Conservation (phyloP, 352 stramenopile species). For the Phytophthora nicotianae region DNA sequence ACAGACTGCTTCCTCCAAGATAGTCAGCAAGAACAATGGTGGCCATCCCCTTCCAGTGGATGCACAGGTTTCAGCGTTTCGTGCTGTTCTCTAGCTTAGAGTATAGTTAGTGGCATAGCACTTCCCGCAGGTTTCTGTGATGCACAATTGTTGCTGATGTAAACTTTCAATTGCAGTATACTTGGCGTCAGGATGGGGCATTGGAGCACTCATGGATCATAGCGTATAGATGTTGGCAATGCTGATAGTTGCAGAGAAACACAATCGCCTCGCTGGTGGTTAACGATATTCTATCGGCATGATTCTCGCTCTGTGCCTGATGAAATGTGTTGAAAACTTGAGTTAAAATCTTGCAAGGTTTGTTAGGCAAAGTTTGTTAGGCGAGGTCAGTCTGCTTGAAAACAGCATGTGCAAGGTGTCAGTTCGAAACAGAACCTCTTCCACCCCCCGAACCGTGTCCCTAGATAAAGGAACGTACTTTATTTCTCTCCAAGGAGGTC, state of each 20-base stretch:
- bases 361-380: too few species aligned
- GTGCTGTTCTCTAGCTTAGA: conserved; percentile 31
- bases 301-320: too few species aligned
- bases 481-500: conserved; percentile 82
- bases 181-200: conserved; percentile 33
- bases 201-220: conserved; percentile 45
- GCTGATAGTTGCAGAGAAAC: background rate
- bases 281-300: conserved; percentile 2
- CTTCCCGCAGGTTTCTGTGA: conserved; percentile 28
- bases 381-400: conserved; percentile 20
- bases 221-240: conserved; percentile 11
- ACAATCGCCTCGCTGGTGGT: background rate
- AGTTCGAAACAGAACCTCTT: background rate
- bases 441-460: too few species aligned
- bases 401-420: background rate
- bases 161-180: conserved; percentile 50
- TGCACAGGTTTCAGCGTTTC: conserved; percentile 30
- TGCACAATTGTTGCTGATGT: conserved; percentile 7
- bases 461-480: too few species aligned
- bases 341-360: background rate
- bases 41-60: conserved; percentile 30
- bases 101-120: conserved; percentile 27
- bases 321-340: too few species aligned
- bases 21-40: conserved; percentile 45
- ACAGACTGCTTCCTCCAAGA: conserved; percentile 27